These are phyloP conservation scores for Canavalia gladiata DNA, from an alignment of 306 rosid genomes.

Conservation along the genomic window DNA sequence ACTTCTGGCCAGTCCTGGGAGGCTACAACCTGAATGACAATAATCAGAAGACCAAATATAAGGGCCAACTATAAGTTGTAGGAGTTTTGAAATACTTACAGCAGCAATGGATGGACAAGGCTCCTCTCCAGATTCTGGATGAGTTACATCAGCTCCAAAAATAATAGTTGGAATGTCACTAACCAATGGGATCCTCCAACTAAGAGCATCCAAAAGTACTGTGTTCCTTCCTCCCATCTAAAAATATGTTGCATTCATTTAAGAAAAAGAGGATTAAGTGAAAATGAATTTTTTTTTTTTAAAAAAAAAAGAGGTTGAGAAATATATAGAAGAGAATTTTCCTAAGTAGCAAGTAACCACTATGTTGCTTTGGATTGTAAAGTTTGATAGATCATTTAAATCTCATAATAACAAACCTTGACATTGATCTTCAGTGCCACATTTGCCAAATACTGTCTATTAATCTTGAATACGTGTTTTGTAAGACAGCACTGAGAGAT, in stretches of 20 bases:
- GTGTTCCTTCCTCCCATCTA: conserved; percentile 88
- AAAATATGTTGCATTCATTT: conserved; percentile 28
- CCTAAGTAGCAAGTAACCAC: background rate
- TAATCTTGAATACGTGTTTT: conserved; percentile 68
- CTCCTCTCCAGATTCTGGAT: conserved; percentile 78
- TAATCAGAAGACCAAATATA: conserved; percentile 41
- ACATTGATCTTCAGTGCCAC: conserved; percentile 75
- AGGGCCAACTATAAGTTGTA: conserved; percentile 2
- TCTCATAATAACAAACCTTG: conserved; percentile 52
- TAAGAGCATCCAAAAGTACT: conserved; percentile 78
- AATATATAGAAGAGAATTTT: background rate
- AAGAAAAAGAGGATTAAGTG: conserved; percentile 29
- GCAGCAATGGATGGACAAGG: conserved; percentile 83
- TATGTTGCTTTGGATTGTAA: conserved; percentile 14
- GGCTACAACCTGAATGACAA: conserved; percentile 74
- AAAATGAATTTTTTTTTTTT: background rate
- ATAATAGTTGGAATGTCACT: conserved; percentile 85
- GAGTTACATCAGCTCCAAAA: conserved; percentile 88
- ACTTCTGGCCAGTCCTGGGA: conserved; percentile 95
- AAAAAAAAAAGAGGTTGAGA: background rate
- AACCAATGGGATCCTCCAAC: conserved; percentile 77
- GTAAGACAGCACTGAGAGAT: conserved; percentile 80
- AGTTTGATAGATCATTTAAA: conserved; percentile 30
- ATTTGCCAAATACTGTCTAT: conserved; percentile 74
- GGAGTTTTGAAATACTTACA: conserved; percentile 52